Evolutionary conservation across 176 grass and related monocot genomes (phyloP), one percentile per base, ranked within the genome.

Genomic region (Bothriochloa decipiens): DNA sequence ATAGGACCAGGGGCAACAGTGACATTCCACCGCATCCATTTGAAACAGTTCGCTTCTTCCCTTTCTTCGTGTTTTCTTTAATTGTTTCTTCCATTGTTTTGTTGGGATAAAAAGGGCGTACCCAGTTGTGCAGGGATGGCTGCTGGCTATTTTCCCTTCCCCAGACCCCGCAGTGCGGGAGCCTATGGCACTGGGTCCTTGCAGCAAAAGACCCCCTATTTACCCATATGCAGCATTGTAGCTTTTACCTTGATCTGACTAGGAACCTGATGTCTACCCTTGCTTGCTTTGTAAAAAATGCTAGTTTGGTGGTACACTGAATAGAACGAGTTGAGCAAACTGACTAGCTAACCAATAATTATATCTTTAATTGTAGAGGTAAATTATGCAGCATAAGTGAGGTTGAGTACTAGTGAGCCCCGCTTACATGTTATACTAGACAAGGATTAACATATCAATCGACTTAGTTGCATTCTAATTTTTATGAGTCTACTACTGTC

Each of bases 21-120:
- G 79, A 97, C 76, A 66, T 94, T 97, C 77, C 88, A 93, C 65
- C 88, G 90, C 12, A 52, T 94, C 71, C 87, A 92, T 36, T 78
- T 97, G 81, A 91, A 73, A 70, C 76, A 82, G 95, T 97, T 29
- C 81, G 88, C 64, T 66, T 65, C 73, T 66, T 82, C 42, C 11
- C 35, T 84, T 84, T 27, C 42, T 72, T 83, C 17, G 65, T 37
- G 17, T 94, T 88, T 62, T 28, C 35, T 3, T 81, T 22, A 65
- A 81, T 42, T 71, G 17, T 42, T 86, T 77, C 32, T 86, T 73
- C 45, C 37, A 49, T 78, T 83, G 36, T 64, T 52, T 65, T 29
- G 66, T 65, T 53, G 53, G 36, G 67, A 72, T n/a, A n/a, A n/a
- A n/a, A n/a, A n/a, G n/a, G n/a, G n/a, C n/a, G n/a, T n/a, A n/a